Evolutionary conservation across 2,329 filamentous ascomycete species (phyloP).

Genomic region (Coniella vitis): DNA sequence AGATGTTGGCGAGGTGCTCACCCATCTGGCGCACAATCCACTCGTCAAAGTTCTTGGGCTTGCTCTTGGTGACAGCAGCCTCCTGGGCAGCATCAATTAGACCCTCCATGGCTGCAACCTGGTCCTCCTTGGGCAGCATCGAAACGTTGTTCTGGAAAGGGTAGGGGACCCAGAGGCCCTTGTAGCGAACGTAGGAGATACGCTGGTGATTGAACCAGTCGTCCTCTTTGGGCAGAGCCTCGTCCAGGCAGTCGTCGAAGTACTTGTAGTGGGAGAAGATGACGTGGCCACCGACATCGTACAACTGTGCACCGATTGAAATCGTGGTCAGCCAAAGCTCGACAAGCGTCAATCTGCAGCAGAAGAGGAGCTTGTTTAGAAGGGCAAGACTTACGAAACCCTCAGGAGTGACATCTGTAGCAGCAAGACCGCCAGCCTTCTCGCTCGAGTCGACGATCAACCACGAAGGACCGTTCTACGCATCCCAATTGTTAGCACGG

Average conservation of each 20-base stretch:
- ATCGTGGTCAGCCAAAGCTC: background rate
- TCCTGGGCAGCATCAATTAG: constrained; percentile 92
- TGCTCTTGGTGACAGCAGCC: constrained; percentile 76
- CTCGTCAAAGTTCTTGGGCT: constrained; percentile 96
- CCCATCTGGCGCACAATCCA: constrained; percentile 95
- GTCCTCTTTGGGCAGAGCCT: constrained; percentile 85
- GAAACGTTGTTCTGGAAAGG: constrained; percentile 99
- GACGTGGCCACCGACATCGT: constrained; percentile 96
- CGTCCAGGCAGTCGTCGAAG: constrained; percentile 98
- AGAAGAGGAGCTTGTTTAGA: background rate
- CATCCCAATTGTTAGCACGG: constrained; percentile 19
- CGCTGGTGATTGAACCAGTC: constrained; percentile 99
- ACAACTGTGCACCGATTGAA: constrained; percentile 56
- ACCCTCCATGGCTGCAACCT: constrained; percentile 88
- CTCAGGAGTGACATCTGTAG: constrained; percentile 90
- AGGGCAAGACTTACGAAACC: constrained; percentile 68
- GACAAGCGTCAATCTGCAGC: background rate
- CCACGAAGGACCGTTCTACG: constrained; percentile 86
- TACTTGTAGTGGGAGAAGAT: constrained; percentile 99
- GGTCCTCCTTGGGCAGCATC: constrained; percentile 94
- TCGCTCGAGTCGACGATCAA: constrained; percentile 89
- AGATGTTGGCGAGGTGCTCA: constrained; percentile 81
- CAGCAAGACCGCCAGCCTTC: constrained; percentile 89
- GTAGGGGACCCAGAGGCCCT: constrained; percentile 94
- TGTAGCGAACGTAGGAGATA: constrained; percentile 98